Conservation (phyloP, 192 early-diverging fungal species). For the Entomortierella chlamydospora region DNA sequence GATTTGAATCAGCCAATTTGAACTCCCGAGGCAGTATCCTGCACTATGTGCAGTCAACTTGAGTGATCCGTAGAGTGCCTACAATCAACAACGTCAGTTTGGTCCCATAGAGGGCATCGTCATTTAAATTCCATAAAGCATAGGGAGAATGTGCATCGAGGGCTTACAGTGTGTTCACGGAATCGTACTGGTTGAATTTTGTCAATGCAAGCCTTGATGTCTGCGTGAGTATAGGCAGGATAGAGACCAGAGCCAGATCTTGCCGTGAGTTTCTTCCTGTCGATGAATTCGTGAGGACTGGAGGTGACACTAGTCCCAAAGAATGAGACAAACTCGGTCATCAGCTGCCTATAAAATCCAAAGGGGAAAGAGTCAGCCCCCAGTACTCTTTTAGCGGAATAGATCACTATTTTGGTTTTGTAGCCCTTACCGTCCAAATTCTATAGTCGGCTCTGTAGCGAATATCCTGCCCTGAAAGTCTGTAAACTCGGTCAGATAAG, state of each 20-base stretch:
- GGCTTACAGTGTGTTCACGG: constrained; percentile 63
- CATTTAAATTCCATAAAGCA: too few relatives aligned
- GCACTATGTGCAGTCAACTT: constrained; percentile 74
- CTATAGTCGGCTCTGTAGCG: constrained; percentile 85
- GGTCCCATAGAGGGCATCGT: too few relatives aligned
- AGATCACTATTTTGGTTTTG: neutral
- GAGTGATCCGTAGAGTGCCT: constrained; percentile 53
- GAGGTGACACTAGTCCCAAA: constrained; percentile 56
- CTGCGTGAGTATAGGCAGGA: constrained; percentile 66
- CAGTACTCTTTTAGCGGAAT: too few relatives aligned
- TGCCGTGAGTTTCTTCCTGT: constrained; percentile 33
- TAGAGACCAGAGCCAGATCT: constrained; percentile 33
- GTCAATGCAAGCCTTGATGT: constrained; percentile 67
- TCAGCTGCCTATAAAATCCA: constrained; percentile 56
- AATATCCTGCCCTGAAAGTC: constrained; percentile 81
- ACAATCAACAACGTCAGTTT: neutral
- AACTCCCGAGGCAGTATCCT: constrained; percentile 77
- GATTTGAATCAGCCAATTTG: constrained; percentile 80
- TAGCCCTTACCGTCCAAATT: constrained; percentile 71
- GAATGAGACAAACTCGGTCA: constrained; percentile 72
- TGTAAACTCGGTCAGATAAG: constrained; percentile 86
- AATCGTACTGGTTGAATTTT: constrained; percentile 71
- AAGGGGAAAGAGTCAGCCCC: neutral
- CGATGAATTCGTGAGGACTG: constrained; percentile 36
- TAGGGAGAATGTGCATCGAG: neutral